Base-by-base conservation (phyloP, 176 grass and related monocot species). In the Themeda triandra region DNA sequence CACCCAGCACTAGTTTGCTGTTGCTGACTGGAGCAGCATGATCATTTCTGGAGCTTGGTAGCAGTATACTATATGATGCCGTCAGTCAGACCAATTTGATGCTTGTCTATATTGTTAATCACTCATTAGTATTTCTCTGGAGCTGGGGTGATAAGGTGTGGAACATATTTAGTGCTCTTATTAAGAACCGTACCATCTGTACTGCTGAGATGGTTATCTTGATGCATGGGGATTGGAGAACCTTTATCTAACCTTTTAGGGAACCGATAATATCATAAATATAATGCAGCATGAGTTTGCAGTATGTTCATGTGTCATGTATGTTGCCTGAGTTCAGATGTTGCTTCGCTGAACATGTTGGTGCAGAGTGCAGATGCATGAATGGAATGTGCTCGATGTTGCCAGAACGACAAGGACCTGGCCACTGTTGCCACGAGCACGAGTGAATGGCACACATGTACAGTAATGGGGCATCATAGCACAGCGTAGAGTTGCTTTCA, bases 241-340 rank as follows among this genome's bases (percentile, higher is more conserved):
- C 29, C 30, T 54, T 54, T 23, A 35, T 76, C 18, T 36, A 36
- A 76, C 30, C 73, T 36, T 58, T 76, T 53, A 23, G 44, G 21
- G 19, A 46, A 74, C 42, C 30, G 71, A 15, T 12, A 13, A 44
- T 29, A 15, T 25, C 58, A 62, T 18, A n/a, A 73, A 29, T 46
- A 73, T 73, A 46, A 53, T 69, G 44, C 63, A 69, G 42, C 78
- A 53, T 67, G 78, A 48, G 41, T 35, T 67, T 80, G 78, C 78
- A 48, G 78, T 49, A 67, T 18, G 27, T 45, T 24, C 39, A 13
- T 13, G 4, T 73, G 35, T 60, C 24, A 24, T 33, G 15, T 11
- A 2, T 67, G 77, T n/a, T 11, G 6, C 31, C 78, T 69, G 78
- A 69, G 69, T 80, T 80, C 42, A 27, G 42, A 68, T 29, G 41